Percentiles rank a stretch among this genome's conserved stretches.
phyloP scores from a whole-genome alignment of 116 monocot species.

The Trichopus zeylanicus region DNA sequence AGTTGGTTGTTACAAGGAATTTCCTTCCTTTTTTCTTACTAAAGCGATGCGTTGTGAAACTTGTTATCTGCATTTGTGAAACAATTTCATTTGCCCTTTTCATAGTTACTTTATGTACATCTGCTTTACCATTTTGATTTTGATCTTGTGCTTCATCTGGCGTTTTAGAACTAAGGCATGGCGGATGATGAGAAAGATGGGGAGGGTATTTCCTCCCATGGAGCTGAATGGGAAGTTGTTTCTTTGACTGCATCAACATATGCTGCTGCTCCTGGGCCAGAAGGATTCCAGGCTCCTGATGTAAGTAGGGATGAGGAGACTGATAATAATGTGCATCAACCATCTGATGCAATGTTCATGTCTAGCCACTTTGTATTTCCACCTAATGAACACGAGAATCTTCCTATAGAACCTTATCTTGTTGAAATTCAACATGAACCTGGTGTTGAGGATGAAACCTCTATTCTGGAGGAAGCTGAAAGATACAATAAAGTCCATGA shows the following conservation, averaged over 20 bases:
- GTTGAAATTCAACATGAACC: constrained; percentile 1
- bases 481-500: constrained; percentile 4
- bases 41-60: background rate
- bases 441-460: constrained; percentile 7
- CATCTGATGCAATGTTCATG: constrained; percentile 55
- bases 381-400: constrained; percentile 47
- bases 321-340: constrained; percentile 17
- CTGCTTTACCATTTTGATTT: background rate
- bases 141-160: background rate
- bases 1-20: constrained; percentile 1
- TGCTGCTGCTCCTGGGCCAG: constrained; percentile 55
- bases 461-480: constrained; percentile 6
- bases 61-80: background rate
- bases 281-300: constrained; percentile 10
- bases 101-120: background rate
- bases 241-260: constrained; percentile 68
- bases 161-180: background rate
- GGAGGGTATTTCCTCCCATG: constrained; percentile 12
- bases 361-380: constrained; percentile 69
- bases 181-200: constrained; percentile 10
- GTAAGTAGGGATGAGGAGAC: constrained; percentile 19
- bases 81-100: background rate
- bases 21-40: background rate
- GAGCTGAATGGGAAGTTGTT: constrained; percentile 76
- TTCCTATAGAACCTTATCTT: constrained; percentile 24